These are phyloP conservation scores for Euphrasia arctica DNA, from an alignment of 305 asterid genomes.

Conservation along the genomic window DNA sequence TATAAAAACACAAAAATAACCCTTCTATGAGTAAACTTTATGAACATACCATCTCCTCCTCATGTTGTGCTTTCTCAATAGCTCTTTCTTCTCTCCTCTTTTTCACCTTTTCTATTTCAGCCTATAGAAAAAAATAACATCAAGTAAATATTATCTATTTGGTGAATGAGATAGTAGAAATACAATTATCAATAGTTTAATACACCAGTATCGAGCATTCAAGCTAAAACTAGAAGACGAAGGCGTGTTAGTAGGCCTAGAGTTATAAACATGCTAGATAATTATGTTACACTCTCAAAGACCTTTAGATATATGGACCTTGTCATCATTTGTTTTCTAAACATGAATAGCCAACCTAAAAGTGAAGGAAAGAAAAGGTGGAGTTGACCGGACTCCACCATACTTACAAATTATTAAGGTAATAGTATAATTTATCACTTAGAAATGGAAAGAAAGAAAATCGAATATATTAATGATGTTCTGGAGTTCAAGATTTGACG, in stretches of 20 bases:
- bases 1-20: slow-evolving; percentile 5
- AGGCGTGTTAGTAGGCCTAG: not conserved
- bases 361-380: slow-evolving; percentile 3
- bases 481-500: not conserved
- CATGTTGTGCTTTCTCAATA: slow-evolving; percentile 84
- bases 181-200: slow-evolving; percentile 15
- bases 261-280: slow-evolving; percentile 14
- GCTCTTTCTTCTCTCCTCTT: slow-evolving; percentile 95
- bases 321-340: not conserved
- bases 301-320: slow-evolving; percentile 3
- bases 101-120: slow-evolving; percentile 87
- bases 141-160: slow-evolving; percentile 13
- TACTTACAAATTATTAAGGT: not conserved
- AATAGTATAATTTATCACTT: not conserved
- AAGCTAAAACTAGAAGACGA: not conserved
- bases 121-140: slow-evolving; percentile 37
- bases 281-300: slow-evolving; percentile 13
- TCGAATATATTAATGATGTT: not conserved
- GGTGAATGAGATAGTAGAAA: slow-evolving; percentile 15
- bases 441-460: not conserved
- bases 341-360: slow-evolving; percentile 18
- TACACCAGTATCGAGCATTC: slow-evolving; percentile 3
- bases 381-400: not conserved
- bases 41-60: slow-evolving; percentile 82
- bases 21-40: slow-evolving; percentile 19